Conservation (phyloP, 768 basidiomycete species). For the Hygrophoropsis aurantiaca region DNA sequence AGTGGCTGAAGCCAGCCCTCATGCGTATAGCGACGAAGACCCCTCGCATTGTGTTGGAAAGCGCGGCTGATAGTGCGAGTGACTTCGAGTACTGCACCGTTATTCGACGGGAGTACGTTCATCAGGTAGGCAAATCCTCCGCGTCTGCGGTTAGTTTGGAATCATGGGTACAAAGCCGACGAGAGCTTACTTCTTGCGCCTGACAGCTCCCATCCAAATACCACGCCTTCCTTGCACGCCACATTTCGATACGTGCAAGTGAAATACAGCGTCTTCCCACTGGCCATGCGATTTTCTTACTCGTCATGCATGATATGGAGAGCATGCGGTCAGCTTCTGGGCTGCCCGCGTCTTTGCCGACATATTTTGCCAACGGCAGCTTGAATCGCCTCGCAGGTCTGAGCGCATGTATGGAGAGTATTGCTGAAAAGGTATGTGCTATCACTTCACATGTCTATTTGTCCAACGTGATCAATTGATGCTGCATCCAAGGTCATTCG, state of each 20-base stretch:
- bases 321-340: constrained; percentile 80
- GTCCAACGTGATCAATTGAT: too few species aligned
- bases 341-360: constrained; percentile 75
- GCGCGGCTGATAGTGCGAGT: constrained; percentile 77
- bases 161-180: too few species aligned
- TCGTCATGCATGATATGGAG: constrained; percentile 87
- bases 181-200: constrained; percentile 5
- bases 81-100: constrained; percentile 93
- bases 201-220: constrained; percentile 70
- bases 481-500: constrained; percentile 92
- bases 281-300: constrained; percentile 82
- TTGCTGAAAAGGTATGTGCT: constrained; percentile 88
- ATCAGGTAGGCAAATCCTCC: too few species aligned
- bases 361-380: constrained; percentile 86
- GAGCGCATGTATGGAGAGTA: constrained; percentile 76
- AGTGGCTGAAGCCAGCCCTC: constrained; percentile 71
- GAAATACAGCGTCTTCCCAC: constrained; percentile 76
- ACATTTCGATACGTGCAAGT: constrained; percentile 61
- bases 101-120: constrained; percentile 80
- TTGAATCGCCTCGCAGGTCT: constrained; percentile 72
- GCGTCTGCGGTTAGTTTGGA: too few species aligned
- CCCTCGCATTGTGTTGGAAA: constrained; percentile 80
- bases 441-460: too few species aligned
- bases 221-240: constrained; percentile 58
- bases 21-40: constrained; percentile 83